Evolutionary conservation across 129 eudicot genomes (phyloP), one percentile per base, ranked within the genome.

Genomic region (Helianthus tuberosus): DNA sequence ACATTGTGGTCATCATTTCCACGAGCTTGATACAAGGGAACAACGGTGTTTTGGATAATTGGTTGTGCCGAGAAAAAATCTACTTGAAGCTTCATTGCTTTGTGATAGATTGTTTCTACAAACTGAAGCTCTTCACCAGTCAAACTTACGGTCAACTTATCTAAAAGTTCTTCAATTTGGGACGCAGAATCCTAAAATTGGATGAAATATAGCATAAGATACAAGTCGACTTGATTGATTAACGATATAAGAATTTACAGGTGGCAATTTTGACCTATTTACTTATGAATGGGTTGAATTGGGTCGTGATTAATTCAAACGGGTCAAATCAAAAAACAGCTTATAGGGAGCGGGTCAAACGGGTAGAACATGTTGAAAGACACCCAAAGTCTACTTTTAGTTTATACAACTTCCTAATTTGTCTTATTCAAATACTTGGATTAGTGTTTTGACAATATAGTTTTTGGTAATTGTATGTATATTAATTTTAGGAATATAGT

Each of bases 51-150:
- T 63, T 83, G 83, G 39, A 59, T 48, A 35, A 77, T 68, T 11
- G 81, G 78, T 67, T 83, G 91, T 58, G 85, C 72, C 29, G 79
- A 80, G 73, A 77, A 83, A 83, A 86, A 86, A 11, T 83, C 85
- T 15, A 86, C 79, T 79, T 86, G 87, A 58, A 86, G 91, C 78
- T 83, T 77, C 82, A 86, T 77, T 20, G 91, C 91, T 74, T 81
- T 79, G 52, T 80, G 81, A 71, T 86, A 86, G 17, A 86, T 69
- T 25, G 83, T 83, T 69, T 86, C 87, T 5, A 86, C 87, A 52
- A 80, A 81, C 16, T 83, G 77, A 57, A 86, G 85, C 74, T 86
- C 91, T 83, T 86, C 91, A 50, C 87, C 82, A 1, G 91, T 86
- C 81, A 86, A 83, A 23, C 68, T 77, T 11, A 86, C 69, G 11